Evolutionary conservation across 176 grass and related monocot species (phyloP), one percentile per base, ranked within the genome.

Genomic region (Luzula sylvatica): DNA sequence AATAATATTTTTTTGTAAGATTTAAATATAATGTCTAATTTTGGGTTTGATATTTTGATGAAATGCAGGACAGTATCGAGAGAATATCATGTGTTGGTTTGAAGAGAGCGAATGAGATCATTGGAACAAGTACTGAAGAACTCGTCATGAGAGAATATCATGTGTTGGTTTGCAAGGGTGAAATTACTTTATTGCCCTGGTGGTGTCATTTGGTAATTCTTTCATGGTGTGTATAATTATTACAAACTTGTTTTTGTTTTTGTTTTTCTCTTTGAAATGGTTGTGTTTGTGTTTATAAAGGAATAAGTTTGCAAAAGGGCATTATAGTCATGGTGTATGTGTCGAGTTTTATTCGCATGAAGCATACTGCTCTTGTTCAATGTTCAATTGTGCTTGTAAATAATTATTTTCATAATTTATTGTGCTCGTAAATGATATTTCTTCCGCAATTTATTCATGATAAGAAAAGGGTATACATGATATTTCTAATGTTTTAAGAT

Each of bases 101-200:
- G 69, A 98, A 87, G 69, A 69, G 75, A 0, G 85, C 81, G 20
- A 90, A 89, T 53, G 92, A 98, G 25, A 87, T 96, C 41, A 96
- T 96, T 26, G 90, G 84, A 1, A 76, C 68, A 26, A 96, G 80
- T 41, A 96, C 90, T 2, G 81, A 96, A 68, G 90, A 96, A 86
- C 14, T 86, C 30, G 84, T 96, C 50, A 73, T 74, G 3, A 65
- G 50, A 70, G 90, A 76, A 8, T 14, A 50, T 40, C 52, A 5
- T 45, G 11, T 63, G 15, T 87, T 72, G 24, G 38, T 23, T 52
- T 35, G 16, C 3, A 26, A 65, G 38, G 46, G 27, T 29, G 16
- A 52, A 26, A 21, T 25, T 25, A 20, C 11, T 42, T 20, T 52
- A n/a, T 13, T 14, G 9, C 12, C 18, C 2, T 51, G 16, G 39